Base-by-base conservation (phyloP, 1,284 basidiomycete genomes). In the Ganoderma leucocontextum region DNA sequence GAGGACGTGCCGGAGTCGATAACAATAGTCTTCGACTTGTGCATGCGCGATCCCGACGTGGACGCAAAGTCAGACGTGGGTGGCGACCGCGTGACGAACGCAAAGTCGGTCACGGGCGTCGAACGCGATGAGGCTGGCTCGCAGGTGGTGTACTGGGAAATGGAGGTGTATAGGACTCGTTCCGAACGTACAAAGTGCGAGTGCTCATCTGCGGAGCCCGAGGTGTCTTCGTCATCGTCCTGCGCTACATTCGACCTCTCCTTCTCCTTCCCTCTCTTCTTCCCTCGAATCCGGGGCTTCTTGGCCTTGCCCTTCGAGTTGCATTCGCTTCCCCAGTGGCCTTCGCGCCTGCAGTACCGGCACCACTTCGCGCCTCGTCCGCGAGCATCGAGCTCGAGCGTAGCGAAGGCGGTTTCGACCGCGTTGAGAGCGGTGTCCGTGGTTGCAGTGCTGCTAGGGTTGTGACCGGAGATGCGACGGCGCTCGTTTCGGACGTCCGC, bases 1-100 rank as follows among this genome's bases (percentile, higher is more conserved):
- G 65, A 66, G 15, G 60, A 66, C 1, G 65, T 66, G 5, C 65
- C 65, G 2, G 60, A 66, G 60, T 66, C 65, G 22, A 66, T 66
- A 41, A 66, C 38, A 15, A 62, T 17, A 7, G 52, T 25, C 8
- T 25, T 49, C 10, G 47, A 12, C 6, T 1, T 7, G 33, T 39
- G 25, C 29, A 49, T 36, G 41, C 42, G 42, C 25, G 61, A n/a
- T 41, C 39, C 39, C 39, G 39, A 41, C 39, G 39, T 12, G 39
- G 39, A 41, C 39, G 12, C 39, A 13, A 41, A 41, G 39, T 41
- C 39, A 41, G 4, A 13, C 39, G 10, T 41, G 39, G 39, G 39
- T 41, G 39, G 12, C 12, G 39, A 13, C 13, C n/a, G 36, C 5
- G 36, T 61, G 12, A 22, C 13, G 36, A 63, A 63, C 62, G 36